phyloP scores from a whole-genome alignment of 2,329 filamentous ascomycete genomes.

The Biscogniauxia marginata region DNA sequence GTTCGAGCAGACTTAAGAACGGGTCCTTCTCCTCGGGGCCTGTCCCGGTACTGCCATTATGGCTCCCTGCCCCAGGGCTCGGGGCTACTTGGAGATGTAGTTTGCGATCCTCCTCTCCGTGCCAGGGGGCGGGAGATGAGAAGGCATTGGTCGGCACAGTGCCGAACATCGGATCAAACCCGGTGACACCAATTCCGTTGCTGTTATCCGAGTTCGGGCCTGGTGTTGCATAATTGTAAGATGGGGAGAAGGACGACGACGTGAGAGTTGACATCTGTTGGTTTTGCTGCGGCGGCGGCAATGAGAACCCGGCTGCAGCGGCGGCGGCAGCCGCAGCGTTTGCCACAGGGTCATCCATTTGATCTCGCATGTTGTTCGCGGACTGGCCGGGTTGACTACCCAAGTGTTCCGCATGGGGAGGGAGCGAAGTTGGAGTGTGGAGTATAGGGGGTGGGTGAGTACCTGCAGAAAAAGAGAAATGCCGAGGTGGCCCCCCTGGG shows the following conservation, averaged over 20 bases:
- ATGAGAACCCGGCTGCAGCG: conserved; percentile 38
- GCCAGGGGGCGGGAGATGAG: conserved; percentile 52
- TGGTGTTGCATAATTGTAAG: conserved; percentile 42
- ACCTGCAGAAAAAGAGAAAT: conserved; percentile 40
- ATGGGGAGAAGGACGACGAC: conserved; percentile 40
- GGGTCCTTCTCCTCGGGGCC: conserved; percentile 70
- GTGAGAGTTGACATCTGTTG: conserved; percentile 33
- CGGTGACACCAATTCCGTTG: conserved; percentile 31
- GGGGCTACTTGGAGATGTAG: conserved; percentile 33
- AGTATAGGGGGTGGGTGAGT: conserved; percentile 42
- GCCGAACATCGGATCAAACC: conserved; percentile 61
- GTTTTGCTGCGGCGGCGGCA: conserved; percentile 28
- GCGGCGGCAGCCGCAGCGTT: conserved; percentile 37
- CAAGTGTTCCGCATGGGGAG: conserved; percentile 34
- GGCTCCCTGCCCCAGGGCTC: conserved; percentile 49
- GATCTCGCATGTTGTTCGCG: conserved; percentile 34
- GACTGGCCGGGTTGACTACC: conserved; percentile 29
- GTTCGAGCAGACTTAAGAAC: conserved; percentile 75
- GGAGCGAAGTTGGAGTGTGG: conserved; percentile 38
- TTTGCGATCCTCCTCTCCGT: conserved; percentile 43
- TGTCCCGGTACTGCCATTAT: conserved; percentile 49
- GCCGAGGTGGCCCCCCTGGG: conserved; percentile 32
- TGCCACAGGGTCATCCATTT: conserved; percentile 34
- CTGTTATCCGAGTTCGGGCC: conserved; percentile 32
- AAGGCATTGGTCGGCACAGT: conserved; percentile 53